Evolutionary conservation across 1,284 basidiomycete genomes (phyloP).

Genomic region (Exobasidium cylindrosporum): DNA sequence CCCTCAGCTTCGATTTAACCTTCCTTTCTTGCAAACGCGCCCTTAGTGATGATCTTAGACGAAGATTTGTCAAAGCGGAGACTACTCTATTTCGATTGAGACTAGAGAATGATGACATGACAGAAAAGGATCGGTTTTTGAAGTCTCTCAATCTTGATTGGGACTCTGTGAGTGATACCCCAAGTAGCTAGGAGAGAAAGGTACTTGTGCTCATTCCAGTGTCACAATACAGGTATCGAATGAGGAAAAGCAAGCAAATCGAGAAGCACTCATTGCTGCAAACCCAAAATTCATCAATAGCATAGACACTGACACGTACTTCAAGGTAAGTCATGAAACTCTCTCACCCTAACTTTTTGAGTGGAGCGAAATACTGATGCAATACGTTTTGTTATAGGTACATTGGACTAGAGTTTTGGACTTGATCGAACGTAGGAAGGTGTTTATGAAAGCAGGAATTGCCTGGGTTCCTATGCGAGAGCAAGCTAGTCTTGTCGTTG

Average conservation of each 20-base stretch:
- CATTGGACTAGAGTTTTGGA: slow-evolving; percentile 90
- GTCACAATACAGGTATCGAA: slow-evolving; percentile 64
- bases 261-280: slow-evolving; percentile 60
- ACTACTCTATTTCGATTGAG: slow-evolving; percentile 77
- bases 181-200: no score
- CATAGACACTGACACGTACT: slow-evolving; percentile 64
- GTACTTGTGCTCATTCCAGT: no score
- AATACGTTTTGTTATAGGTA: slow-evolving; percentile 28
- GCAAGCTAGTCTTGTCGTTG: slow-evolving; percentile 81
- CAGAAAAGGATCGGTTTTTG: slow-evolving; percentile 72
- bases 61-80: slow-evolving; percentile 87
- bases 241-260: slow-evolving; percentile 64
- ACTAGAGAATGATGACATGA: slow-evolving; percentile 69
- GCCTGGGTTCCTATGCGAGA: slow-evolving; percentile 83
- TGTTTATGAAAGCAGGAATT: slow-evolving; percentile 76
- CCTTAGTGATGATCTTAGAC: slow-evolving; percentile 79
- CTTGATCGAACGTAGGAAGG: slow-evolving; percentile 78
- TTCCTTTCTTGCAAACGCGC: neutral
- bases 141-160: slow-evolving; percentile 75
- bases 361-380: slow-evolving; percentile 63
- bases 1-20: neutral
- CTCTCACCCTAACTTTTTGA: slow-evolving; percentile 62
- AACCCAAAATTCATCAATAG: slow-evolving; percentile 42
- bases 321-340: slow-evolving; percentile 63
- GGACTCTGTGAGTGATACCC: slow-evolving; percentile 58